Percentiles rank a stretch among this genome's conserved stretches.
phyloP scores from a whole-genome alignment of 257 asterid genomes.

The Salvia hispanica region DNA sequence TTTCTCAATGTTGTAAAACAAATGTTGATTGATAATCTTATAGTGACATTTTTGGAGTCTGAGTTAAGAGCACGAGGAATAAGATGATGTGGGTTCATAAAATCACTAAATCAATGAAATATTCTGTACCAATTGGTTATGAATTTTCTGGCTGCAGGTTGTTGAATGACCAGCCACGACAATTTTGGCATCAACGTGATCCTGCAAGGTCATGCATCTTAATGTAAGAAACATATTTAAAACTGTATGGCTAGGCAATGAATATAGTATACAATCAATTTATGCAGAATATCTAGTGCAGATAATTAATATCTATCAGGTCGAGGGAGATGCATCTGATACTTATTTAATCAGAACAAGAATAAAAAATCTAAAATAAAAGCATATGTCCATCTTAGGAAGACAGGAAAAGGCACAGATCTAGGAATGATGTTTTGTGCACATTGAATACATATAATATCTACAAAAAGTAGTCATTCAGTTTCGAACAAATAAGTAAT shows the following conservation, averaged over 20 bases:
- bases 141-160: conserved; percentile 99
- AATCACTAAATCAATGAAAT: conserved; percentile 24
- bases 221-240: conserved; percentile 20
- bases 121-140: conserved; percentile 82
- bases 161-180: conserved; percentile 88
- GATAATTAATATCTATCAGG: conserved; percentile 6
- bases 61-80: conserved; percentile 10
- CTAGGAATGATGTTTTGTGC: conserved; percentile 6
- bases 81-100: conserved; percentile 10
- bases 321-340: conserved; percentile 6
- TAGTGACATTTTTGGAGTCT: neutral
- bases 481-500: neutral
- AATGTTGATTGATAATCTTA: neutral
- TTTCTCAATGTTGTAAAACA: conserved; percentile 7
- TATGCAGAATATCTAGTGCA: conserved; percentile 20
- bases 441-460: conserved; percentile 14
- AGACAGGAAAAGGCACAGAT: neutral
- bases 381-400: conserved; percentile 14
- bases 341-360: neutral
- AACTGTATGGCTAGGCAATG: conserved; percentile 6
- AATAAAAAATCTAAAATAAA: neutral
- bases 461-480: conserved; percentile 1
- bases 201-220: conserved; percentile 51
- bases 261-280: conserved; percentile 20
- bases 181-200: conserved; percentile 70